Evolutionary conservation across 768 basidiomycete species (phyloP).

Genomic region (Lentinus brumalis): DNA sequence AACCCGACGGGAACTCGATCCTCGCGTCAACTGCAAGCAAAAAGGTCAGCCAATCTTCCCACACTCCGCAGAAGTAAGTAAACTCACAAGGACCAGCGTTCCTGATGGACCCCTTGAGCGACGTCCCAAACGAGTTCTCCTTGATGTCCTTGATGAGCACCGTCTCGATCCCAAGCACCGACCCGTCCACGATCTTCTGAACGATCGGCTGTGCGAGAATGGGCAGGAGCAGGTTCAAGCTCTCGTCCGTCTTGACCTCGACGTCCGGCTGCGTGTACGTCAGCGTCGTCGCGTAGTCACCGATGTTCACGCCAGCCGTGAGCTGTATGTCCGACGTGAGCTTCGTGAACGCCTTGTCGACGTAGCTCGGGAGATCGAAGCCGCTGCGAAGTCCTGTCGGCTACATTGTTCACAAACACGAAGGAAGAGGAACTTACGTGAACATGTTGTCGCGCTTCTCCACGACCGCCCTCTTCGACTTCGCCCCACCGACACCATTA

Average conservation of each 20-base stretch:
- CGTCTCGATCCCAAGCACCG: constrained; percentile 55
- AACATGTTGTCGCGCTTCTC: constrained; percentile 50
- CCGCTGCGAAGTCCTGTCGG: constrained; percentile 37
- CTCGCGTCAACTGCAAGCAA: constrained; percentile 56
- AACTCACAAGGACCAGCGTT: constrained; percentile 73
- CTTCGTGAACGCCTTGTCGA: constrained; percentile 66
- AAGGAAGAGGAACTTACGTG: constrained; percentile 41
- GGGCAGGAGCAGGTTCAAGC: constrained; percentile 64
- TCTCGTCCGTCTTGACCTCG: constrained; percentile 60
- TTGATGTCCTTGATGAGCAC: constrained; percentile 63
- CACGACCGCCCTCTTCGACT: constrained; percentile 26
- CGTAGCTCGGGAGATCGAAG: constrained; percentile 63
- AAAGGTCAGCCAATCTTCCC: not conserved
- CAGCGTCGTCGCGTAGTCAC: constrained; percentile 63
- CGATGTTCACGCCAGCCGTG: constrained; percentile 57
- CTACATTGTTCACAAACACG: not conserved
- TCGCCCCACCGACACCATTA: constrained; percentile 35
- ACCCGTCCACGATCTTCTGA: constrained; percentile 64
- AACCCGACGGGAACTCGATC: constrained; percentile 64
- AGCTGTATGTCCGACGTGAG: constrained; percentile 63
- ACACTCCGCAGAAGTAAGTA: constrained; percentile 3
- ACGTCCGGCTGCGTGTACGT: constrained; percentile 60
- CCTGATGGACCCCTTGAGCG: constrained; percentile 61
- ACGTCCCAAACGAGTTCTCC: constrained; percentile 57
- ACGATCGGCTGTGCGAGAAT: constrained; percentile 75